Evolutionary conservation across 1,284 basidiomycete species (phyloP).

Genomic region (Singerocomus inundabilis): DNA sequence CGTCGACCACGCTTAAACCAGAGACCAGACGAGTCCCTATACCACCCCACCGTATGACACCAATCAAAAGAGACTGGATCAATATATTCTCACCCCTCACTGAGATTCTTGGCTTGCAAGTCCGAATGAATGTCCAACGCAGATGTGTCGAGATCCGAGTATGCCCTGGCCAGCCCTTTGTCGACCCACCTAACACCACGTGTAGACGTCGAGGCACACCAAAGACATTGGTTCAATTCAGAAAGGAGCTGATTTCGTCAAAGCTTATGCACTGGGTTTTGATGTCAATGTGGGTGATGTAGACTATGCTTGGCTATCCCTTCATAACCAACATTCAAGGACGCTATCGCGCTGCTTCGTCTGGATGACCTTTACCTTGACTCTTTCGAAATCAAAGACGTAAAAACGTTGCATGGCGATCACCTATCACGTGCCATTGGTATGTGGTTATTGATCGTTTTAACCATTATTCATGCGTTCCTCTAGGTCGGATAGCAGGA

Average conservation of each 20-base stretch:
- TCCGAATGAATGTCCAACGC: conserved; percentile 92
- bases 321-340: conserved; percentile 48
- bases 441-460: conserved; percentile 30
- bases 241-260: conserved; percentile 98
- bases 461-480: conserved; percentile 3
- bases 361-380: conserved; percentile 97
- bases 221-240: conserved; percentile 90
- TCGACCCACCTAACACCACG: conserved; percentile 4
- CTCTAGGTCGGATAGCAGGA: conserved; percentile 88
- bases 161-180: conserved; percentile 32
- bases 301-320: neutral
- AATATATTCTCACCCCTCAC: conserved; percentile 96
- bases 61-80: conserved; percentile 96
- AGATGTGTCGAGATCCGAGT: conserved; percentile 92
- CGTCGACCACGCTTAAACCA: conserved; percentile 60
- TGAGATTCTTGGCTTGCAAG: conserved; percentile 91
- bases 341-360: conserved; percentile 91
- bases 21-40: conserved; percentile 85
- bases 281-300: conserved; percentile 74
- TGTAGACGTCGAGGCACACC: conserved; percentile 91
- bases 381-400: conserved; percentile 98
- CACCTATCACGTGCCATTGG: conserved; percentile 96
- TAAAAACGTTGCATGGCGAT: conserved; percentile 97
- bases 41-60: conserved; percentile 96
- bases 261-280: conserved; percentile 93